Evolutionary conservation across 2,329 filamentous ascomycete genomes (phyloP), one percentile per base, ranked within the genome.

Genomic region (Tolypocladium ophioglossoides): DNA sequence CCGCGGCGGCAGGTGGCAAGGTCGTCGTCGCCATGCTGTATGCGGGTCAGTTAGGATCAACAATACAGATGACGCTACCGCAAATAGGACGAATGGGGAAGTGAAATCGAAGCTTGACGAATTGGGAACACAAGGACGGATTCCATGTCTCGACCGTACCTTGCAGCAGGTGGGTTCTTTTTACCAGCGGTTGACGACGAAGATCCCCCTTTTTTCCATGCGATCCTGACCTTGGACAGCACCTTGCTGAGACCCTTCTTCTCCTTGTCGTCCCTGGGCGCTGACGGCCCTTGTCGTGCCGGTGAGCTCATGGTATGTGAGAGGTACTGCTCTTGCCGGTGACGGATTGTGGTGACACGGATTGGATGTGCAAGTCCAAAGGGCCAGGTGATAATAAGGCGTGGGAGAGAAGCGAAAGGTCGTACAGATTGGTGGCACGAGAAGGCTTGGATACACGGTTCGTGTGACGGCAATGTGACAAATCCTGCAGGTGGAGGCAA

Each of bases 181-280:
- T 16, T 32, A 11, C 27, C 18, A 32, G 44, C 44, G 18, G 5
- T 9, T 9, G 65, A 63, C 9, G 66, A 63, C 14, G 58, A 59
- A 24, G 62, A 61, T 24, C 75, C 74, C 56, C 71, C 66, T 59
- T 69, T 74, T 65, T 69, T 78, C 48, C 79, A 69, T 35, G 77
- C 75, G 3, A 75, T 76, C 70, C 74, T 80, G 63, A 78, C 70
- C 38, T 75, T 70, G 38, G 72, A 73, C 35, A 80, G 57, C 22
- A 80, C 67, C 61, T 71, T 78, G 53, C 72, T 73, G 32, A 80
- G 59, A 14, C 73, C 72, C 64, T 70, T 78, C 68, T 73, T 78
- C 60, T 74, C 72, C 62, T 68, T 70, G 47, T 66, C 64, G 51
- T 62, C 60, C 56, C 64, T 66, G 51, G 67, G 64, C 53, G 59